phyloP scores from a whole-genome alignment of 2,329 filamentous ascomycete genomes.

The Paracoccidioides lutzii region DNA sequence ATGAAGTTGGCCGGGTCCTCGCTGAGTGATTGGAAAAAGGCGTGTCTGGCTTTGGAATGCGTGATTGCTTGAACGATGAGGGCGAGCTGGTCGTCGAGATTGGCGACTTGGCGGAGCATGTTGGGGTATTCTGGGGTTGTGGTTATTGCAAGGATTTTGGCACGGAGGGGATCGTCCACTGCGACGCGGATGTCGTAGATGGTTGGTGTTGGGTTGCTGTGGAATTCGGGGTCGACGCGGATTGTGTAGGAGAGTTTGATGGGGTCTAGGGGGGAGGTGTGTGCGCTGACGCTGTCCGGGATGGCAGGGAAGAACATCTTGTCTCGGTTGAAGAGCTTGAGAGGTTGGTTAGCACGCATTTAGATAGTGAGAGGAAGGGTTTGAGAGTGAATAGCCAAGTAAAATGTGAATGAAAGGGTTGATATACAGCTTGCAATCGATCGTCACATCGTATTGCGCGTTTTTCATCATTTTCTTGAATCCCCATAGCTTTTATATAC shows the following conservation, averaged over 20 bases:
- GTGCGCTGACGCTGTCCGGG: slow-evolving; percentile 62
- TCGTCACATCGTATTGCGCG: slow-evolving; percentile 85
- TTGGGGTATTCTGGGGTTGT: slow-evolving; percentile 57
- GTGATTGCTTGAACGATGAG: slow-evolving; percentile 69
- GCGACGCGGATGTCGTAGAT: slow-evolving; percentile 82
- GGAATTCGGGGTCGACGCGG: slow-evolving; percentile 74
- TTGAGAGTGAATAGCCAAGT: background rate
- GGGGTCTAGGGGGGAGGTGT: slow-evolving; percentile 67
- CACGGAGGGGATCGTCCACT: slow-evolving; percentile 68
- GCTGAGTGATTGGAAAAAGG: slow-evolving; percentile 67
- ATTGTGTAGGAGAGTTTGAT: slow-evolving; percentile 84
- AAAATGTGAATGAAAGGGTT: background rate
- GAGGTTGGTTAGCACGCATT: slow-evolving; percentile 4
- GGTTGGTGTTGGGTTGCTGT: slow-evolving; percentile 61
- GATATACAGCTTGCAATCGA: slow-evolving; percentile 56
- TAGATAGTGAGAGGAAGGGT: background rate
- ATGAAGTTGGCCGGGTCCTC: slow-evolving; percentile 77
- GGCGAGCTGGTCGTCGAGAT: slow-evolving; percentile 74
- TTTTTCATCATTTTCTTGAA: slow-evolving; percentile 93
- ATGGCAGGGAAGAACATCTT: slow-evolving; percentile 76
- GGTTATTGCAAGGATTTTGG: slow-evolving; percentile 51
- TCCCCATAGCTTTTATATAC: slow-evolving; percentile 70
- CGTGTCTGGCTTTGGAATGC: slow-evolving; percentile 78
- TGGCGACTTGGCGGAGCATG: slow-evolving; percentile 62
- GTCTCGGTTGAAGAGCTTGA: slow-evolving; percentile 59